These are phyloP conservation scores for Sporisorium iseilematis-ciliati DNA, from an alignment of 1,284 basidiomycete species.

Conservation along the genomic window DNA sequence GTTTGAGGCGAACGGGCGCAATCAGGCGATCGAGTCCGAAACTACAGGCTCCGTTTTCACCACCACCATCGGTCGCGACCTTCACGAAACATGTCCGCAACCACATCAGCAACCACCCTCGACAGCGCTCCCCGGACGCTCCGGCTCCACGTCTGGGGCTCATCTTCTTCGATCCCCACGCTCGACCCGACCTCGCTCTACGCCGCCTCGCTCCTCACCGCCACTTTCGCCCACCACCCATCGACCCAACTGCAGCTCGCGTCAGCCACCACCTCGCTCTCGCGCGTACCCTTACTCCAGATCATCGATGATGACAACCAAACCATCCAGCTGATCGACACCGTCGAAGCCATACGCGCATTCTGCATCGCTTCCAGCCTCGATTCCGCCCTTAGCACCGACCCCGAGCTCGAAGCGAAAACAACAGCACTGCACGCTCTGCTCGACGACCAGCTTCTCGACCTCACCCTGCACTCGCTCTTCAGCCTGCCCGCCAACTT, in stretches of 20 bases:
- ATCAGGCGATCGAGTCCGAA: background rate
- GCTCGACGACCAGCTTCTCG: conserved; percentile 54
- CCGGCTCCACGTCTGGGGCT: conserved; percentile 47
- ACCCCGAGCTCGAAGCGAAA: conserved; percentile 17
- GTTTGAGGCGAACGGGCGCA: background rate
- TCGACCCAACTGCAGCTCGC: conserved; percentile 23
- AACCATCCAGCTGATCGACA: conserved; percentile 31
- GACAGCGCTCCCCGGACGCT: conserved; percentile 9
- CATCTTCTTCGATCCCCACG: conserved; percentile 34
- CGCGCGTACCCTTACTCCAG: conserved; percentile 52
- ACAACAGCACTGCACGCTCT: conserved; percentile 46
- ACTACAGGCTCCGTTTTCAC: background rate
- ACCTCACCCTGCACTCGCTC: conserved; percentile 57
- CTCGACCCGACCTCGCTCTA: conserved; percentile 60
- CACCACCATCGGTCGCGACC: conserved; percentile 1
- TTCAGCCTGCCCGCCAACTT: conserved; percentile 60
- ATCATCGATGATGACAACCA: conserved; percentile 14
- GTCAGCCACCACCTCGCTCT: conserved; percentile 42
- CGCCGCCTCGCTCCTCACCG: conserved; percentile 48
- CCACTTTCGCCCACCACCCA: conserved; percentile 22
- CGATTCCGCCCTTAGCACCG: conserved; percentile 18
- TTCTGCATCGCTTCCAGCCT: conserved; percentile 37
- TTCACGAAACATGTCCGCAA: conserved; percentile 6
- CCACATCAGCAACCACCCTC: conserved; percentile 4
- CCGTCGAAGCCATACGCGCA: conserved; percentile 30